Percentiles rank a stretch among this genome's conserved stretches.
phyloP scores from a whole-genome alignment of 2,329 filamentous ascomycete genomes.

The Paraconiothyrium sp. region DNA sequence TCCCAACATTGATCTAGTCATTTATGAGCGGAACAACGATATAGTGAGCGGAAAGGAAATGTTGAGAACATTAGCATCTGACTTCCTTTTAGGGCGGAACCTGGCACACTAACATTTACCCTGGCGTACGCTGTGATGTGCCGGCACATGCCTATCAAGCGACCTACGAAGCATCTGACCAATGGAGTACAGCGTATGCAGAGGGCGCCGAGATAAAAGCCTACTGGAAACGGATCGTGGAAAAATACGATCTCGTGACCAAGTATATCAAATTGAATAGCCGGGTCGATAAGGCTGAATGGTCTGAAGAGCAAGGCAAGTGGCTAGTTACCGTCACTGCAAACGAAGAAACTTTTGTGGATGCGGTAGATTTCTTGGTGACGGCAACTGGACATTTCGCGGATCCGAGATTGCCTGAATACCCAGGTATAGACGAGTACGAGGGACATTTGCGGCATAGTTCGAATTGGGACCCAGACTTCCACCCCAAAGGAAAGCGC shows the following conservation, averaged over 20 bases:
- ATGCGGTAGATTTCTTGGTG: constrained; percentile 38
- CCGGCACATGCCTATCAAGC: constrained; percentile 45
- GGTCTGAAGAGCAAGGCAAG: constrained; percentile 54
- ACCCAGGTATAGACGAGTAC: constrained; percentile 20
- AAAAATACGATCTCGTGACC: constrained; percentile 44
- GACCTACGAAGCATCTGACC: constrained; percentile 50
- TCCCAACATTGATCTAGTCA: constrained; percentile 66
- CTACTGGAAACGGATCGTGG: constrained; percentile 46
- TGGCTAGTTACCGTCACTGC: constrained; percentile 70
- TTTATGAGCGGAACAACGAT: constrained; percentile 49
- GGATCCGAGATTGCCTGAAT: constrained; percentile 15
- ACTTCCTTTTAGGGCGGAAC: constrained; percentile 53
- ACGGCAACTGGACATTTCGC: constrained; percentile 25
- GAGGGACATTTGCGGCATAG: constrained; percentile 23
- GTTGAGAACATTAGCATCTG: constrained; percentile 16
- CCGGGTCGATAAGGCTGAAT: constrained; percentile 42
- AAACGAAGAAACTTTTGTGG: constrained; percentile 55
- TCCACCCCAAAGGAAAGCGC: constrained; percentile 61
- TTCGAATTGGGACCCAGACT: constrained; percentile 35
- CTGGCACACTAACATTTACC: constrained; percentile 64
- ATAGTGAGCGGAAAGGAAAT: constrained; percentile 26
- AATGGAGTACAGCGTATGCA: constrained; percentile 50
- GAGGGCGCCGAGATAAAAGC: constrained; percentile 46
- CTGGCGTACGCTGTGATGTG: constrained; percentile 67
- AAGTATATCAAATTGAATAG: constrained; percentile 45